Evolutionary conservation across 176 grass and related monocot species (phyloP).

Genomic region (Oryza meyeriana): DNA sequence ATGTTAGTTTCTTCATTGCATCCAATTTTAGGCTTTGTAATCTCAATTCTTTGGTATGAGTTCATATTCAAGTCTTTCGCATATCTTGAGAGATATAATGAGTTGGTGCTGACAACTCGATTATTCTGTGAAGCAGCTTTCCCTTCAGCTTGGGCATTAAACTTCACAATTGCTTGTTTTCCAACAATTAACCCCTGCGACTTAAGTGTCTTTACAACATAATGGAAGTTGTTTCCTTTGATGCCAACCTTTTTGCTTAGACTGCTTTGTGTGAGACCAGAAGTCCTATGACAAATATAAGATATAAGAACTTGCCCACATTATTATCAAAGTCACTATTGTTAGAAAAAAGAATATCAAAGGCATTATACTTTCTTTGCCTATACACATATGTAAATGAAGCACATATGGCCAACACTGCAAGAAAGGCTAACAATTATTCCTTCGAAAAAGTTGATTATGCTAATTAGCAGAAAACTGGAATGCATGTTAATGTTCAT

Average conservation of each 20-base stretch:
- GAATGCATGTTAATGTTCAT: neutral
- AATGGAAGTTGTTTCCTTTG: slow-evolving; percentile 93
- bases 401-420: neutral
- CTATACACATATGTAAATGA: neutral
- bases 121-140: slow-evolving; percentile 54
- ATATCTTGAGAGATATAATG: slow-evolving; percentile 76
- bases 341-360: neutral
- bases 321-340: neutral
- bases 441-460: neutral
- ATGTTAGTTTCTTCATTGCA: slow-evolving; percentile 30
- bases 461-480: neutral
- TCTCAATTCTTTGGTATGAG: slow-evolving; percentile 89
- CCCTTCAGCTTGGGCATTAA: slow-evolving; percentile 47
- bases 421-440: neutral
- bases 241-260: slow-evolving; percentile 60
- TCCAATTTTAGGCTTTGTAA: slow-evolving; percentile 61
- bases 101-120: slow-evolving; percentile 71
- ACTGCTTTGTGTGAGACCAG: slow-evolving; percentile 67
- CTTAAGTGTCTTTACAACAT: slow-evolving; percentile 72
- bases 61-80: slow-evolving; percentile 77
- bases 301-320: slow-evolving; percentile 2
- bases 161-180: slow-evolving; percentile 71
- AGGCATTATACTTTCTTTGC: slow-evolving; percentile 1
- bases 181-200: slow-evolving; percentile 70
- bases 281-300: slow-evolving; percentile 54